Percentiles rank a stretch among this genome's conserved stretches.
Conservation (phyloP, 23 red algal species). For the Gracilaria domingensis region DNA sequence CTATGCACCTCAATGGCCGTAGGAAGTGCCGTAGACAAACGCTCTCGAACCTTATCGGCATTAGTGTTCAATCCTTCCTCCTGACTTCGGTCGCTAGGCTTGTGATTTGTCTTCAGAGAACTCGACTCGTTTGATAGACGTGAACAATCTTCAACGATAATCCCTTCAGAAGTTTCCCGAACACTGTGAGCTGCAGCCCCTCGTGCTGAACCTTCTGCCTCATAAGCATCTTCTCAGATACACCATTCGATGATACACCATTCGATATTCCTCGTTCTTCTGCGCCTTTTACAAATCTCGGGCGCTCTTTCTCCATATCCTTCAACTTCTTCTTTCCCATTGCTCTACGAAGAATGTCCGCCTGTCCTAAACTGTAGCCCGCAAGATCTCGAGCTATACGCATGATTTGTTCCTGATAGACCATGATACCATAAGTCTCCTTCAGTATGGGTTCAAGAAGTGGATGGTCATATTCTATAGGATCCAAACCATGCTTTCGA, state of each 20-base stretch:
- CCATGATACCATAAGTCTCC: slow-evolving; percentile 95
- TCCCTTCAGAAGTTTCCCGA: not conserved
- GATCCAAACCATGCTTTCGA: slow-evolving; percentile 82
- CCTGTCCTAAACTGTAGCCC: slow-evolving; percentile 95
- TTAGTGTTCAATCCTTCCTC: no score
- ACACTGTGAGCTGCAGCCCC: not conserved
- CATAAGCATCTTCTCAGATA: no score
- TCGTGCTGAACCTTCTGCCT: no score
- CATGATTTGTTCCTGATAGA: slow-evolving; percentile 99
- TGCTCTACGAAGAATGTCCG: slow-evolving; percentile 92
- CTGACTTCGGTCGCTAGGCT: no score
- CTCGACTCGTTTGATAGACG: not conserved
- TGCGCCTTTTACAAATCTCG: slow-evolving; percentile 83
- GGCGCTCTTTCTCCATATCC: slow-evolving; percentile 86
- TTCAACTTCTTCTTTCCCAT: slow-evolving; percentile 99
- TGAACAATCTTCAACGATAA: not conserved
- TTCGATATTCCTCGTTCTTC: slow-evolving; percentile 54
- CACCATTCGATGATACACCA: no score
- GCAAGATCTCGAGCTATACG: slow-evolving; percentile 90
- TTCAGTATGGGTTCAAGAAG: slow-evolving; percentile 88
- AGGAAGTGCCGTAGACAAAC: not conserved
- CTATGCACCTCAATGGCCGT: not conserved
- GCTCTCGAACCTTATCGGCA: not conserved
- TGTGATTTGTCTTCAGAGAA: not conserved
- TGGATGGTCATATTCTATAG: slow-evolving; percentile 82